Percentiles rank a stretch among this genome's conserved stretches.
Conservation (phyloP, 78 protist species). For the Dictyostelium brefeldianum region DNA sequence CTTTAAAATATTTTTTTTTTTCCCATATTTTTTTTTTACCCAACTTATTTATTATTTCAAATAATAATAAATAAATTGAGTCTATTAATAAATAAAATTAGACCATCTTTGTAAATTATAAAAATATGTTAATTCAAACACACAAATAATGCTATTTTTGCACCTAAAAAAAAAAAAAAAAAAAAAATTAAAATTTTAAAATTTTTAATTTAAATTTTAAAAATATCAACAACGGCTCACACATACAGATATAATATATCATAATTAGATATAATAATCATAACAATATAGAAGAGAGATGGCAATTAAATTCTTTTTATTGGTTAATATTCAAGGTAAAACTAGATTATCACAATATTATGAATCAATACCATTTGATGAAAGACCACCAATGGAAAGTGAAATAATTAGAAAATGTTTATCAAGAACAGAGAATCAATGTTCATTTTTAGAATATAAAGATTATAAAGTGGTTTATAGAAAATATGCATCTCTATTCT, state of each 20-base stretch:
- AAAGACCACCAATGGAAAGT: slow-evolving; percentile 91
- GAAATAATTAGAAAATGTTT: slow-evolving; percentile 96
- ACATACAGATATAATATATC: too few species aligned
- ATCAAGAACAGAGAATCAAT: slow-evolving; percentile 88
- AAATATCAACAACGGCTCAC: too few species aligned
- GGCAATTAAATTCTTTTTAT: slow-evolving; percentile 93
- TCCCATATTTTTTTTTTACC: too few species aligned
- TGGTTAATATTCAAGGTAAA: slow-evolving; percentile 98
- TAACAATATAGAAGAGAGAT: background rate
- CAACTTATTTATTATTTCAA: too few species aligned
- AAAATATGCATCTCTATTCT: slow-evolving; percentile 96
- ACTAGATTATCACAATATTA: slow-evolving; percentile 97
- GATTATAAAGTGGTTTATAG: slow-evolving; percentile 93
- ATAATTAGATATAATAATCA: too few species aligned
- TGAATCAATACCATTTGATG: slow-evolving; percentile 79
- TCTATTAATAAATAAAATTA: too few species aligned
- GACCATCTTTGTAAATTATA: too few species aligned
- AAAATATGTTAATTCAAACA: background rate
- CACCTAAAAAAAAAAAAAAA: background rate
- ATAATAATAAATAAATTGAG: too few species aligned
- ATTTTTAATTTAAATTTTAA: background rate
- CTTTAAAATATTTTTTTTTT: too few species aligned
- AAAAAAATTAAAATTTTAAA: too few species aligned
- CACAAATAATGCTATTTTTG: too few species aligned
- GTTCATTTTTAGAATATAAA: slow-evolving; percentile 93